Evolutionary conservation across 2,329 filamentous ascomycete species (phyloP).

Genomic region (Apiospora arundinis): DNA sequence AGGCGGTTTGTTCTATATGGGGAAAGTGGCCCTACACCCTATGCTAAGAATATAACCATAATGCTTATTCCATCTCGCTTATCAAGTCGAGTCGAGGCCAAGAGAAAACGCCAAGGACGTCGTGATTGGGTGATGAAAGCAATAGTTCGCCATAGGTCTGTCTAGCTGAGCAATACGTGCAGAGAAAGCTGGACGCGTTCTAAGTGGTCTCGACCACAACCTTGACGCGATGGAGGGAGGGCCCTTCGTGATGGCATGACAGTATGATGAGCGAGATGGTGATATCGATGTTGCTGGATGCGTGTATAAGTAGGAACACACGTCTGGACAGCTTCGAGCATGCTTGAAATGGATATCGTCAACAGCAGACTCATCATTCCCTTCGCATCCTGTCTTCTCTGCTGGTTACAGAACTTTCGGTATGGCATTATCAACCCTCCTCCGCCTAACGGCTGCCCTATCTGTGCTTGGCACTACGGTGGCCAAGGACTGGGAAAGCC

Average conservation of each 20-base stretch:
- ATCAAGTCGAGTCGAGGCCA: background rate
- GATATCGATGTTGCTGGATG: background rate
- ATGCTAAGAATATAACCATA: background rate
- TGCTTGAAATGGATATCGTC: background rate
- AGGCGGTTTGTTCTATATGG: background rate
- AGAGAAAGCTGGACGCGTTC: background rate
- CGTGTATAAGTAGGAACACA: slow-evolving; percentile 1
- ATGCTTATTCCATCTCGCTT: background rate
- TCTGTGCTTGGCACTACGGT: slow-evolving; percentile 4
- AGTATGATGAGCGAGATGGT: background rate
- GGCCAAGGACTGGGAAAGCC: slow-evolving; percentile 22
- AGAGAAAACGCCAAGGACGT: background rate
- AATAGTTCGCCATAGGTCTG: background rate
- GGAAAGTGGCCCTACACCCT: background rate
- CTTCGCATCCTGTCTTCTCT: background rate
- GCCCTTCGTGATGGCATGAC: background rate
- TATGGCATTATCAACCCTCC: slow-evolving; percentile 12
- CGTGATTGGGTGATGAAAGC: background rate
- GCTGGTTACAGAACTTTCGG: background rate
- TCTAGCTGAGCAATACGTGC: background rate
- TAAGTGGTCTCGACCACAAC: background rate
- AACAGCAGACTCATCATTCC: background rate
- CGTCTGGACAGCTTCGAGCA: background rate
- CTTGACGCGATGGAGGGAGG: background rate
- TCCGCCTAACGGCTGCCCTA: background rate